These are phyloP conservation scores for Chaetomiaceae sp. DNA, from an alignment of 2,329 filamentous ascomycete genomes.

Conservation along the genomic window DNA sequence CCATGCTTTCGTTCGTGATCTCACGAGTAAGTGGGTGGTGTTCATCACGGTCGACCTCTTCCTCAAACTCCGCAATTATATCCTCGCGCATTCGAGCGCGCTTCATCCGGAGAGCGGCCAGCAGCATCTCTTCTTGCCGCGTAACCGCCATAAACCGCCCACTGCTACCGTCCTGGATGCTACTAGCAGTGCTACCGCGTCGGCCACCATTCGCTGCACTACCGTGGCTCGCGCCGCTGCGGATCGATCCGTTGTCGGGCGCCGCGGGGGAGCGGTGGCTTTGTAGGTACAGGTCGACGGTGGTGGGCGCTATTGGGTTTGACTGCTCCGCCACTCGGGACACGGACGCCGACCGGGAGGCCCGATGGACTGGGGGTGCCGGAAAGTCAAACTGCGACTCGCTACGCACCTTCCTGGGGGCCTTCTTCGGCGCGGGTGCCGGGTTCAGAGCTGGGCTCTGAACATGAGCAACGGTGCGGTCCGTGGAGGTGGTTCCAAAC, in stretches of 20 bases:
- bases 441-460: slow-evolving; percentile 33
- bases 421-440: slow-evolving; percentile 36
- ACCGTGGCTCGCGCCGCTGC: slow-evolving; percentile 26
- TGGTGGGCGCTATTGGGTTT: slow-evolving; percentile 49
- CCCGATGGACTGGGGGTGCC: slow-evolving; percentile 22
- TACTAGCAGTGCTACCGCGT: slow-evolving; percentile 22
- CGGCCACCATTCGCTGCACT: slow-evolving; percentile 15
- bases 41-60: slow-evolving; percentile 27
- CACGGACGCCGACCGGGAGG: slow-evolving; percentile 18
- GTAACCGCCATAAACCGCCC: slow-evolving; percentile 55
- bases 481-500: slow-evolving; percentile 35
- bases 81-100: slow-evolving; percentile 52
- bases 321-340: slow-evolving; percentile 31
- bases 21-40: slow-evolving; percentile 19
- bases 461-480: slow-evolving; percentile 32
- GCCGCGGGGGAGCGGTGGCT: slow-evolving; percentile 26
- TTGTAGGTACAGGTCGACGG: slow-evolving; percentile 46
- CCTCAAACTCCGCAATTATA: slow-evolving; percentile 41
- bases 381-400: slow-evolving; percentile 23
- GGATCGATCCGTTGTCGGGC: slow-evolving; percentile 32
- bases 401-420: slow-evolving; percentile 28
- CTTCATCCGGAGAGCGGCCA: slow-evolving; percentile 54
- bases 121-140: slow-evolving; percentile 53
- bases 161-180: slow-evolving; percentile 29
- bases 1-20: slow-evolving; percentile 21